Evolutionary conservation across 2,329 filamentous ascomycete species (phyloP).

Genomic region (Ophiostoma triangulosporum): DNA sequence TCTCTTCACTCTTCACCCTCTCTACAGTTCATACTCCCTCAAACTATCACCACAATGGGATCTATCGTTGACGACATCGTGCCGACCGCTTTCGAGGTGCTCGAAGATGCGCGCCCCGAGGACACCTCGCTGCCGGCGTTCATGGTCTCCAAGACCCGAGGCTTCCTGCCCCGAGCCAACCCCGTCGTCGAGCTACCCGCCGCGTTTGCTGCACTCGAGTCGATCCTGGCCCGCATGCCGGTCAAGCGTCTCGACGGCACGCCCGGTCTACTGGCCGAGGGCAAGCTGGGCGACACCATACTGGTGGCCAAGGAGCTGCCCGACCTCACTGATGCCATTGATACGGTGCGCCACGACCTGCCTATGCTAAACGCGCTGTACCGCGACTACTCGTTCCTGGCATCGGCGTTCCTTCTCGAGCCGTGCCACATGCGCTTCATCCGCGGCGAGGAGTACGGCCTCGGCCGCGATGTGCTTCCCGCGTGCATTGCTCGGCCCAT

Average conservation of each 20-base stretch:
- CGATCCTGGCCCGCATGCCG: conserved; percentile 63
- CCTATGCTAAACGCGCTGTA: conserved; percentile 76
- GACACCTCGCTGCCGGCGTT: conserved; percentile 57
- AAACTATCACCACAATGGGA: conserved; percentile 28
- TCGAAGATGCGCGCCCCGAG: conserved; percentile 47
- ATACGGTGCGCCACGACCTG: conserved; percentile 59
- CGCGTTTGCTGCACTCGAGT: conserved; percentile 61
- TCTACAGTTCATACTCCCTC: too few relatives aligned
- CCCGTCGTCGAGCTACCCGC: conserved; percentile 51
- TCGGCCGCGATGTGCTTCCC: conserved; percentile 62
- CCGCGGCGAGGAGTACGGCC: conserved; percentile 61
- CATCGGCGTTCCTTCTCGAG: conserved; percentile 80
- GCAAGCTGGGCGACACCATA: conserved; percentile 62
- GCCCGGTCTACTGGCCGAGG: conserved; percentile 64
- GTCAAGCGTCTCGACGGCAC: conserved; percentile 60
- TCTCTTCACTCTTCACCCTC: background rate
- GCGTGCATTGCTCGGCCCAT: conserved; percentile 67
- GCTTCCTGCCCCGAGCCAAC: conserved; percentile 58
- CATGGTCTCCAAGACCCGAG: conserved; percentile 63
- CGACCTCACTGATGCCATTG: conserved; percentile 60
- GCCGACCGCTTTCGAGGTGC: conserved; percentile 39
- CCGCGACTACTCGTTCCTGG: conserved; percentile 82
- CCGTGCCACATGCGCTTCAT: conserved; percentile 69
- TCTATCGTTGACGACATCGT: conserved; percentile 23
- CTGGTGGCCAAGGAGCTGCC: conserved; percentile 49